Evolutionary conservation across 2,329 filamentous ascomycete genomes (phyloP).

Genomic region (Aspergillus hortae): DNA sequence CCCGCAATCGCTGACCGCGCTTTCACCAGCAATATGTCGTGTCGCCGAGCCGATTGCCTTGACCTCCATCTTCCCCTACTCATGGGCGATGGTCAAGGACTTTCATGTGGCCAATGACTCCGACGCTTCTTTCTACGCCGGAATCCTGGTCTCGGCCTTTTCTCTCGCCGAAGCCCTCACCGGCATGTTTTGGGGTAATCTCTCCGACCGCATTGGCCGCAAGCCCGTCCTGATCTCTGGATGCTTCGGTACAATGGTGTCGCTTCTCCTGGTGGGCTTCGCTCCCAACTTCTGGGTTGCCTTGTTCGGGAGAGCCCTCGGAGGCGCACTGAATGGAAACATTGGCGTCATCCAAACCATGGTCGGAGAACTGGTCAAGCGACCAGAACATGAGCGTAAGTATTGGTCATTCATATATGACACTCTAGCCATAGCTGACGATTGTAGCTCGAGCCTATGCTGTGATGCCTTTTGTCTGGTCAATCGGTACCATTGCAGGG

Average conservation of each 20-base stretch:
- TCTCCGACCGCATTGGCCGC: conserved; percentile 77
- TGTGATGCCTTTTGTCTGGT: conserved; percentile 94
- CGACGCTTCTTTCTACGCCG: conserved; percentile 84
- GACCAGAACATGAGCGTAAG: conserved; percentile 81
- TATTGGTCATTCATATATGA: conserved; percentile 19
- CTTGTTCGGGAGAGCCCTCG: conserved; percentile 69
- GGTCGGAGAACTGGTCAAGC: conserved; percentile 82
- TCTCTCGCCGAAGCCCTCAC: conserved; percentile 77
- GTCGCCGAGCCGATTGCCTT: conserved; percentile 89
- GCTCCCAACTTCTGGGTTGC: conserved; percentile 81
- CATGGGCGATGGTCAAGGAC: conserved; percentile 75
- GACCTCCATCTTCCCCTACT: conserved; percentile 90
- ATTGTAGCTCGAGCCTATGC: conserved; percentile 72
- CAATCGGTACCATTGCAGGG: conserved; percentile 82
- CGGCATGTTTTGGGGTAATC: conserved; percentile 81
- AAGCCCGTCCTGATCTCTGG: conserved; percentile 82
- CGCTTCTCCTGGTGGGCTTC: conserved; percentile 78
- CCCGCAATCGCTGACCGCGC: background rate
- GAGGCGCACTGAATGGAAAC: conserved; percentile 84
- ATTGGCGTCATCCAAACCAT: conserved; percentile 89
- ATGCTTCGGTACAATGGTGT: conserved; percentile 76
- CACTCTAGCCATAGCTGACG: conserved; percentile 8
- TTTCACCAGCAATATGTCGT: conserved; percentile 72
- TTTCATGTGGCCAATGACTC: conserved; percentile 68
- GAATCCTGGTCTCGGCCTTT: conserved; percentile 82